Conservation (phyloP, 1,284 basidiomycete genomes). For the Ceratobasidium sp. region DNA sequence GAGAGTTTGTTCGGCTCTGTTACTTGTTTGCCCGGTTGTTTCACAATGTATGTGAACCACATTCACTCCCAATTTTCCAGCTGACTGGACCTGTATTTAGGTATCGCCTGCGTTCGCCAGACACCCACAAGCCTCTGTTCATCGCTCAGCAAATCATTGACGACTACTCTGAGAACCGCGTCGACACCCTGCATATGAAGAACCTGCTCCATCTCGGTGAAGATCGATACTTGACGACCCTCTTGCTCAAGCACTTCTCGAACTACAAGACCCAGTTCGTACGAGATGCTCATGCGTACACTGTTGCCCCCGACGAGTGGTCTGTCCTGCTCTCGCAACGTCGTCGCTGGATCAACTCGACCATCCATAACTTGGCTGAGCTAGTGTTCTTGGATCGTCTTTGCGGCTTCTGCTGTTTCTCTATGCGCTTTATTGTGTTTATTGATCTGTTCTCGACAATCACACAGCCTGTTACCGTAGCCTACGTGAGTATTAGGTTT, state of each 20-base stretch:
- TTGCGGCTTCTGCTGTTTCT: conserved; percentile 98
- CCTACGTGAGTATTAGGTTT: conserved; percentile 76
- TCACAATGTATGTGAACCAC: conserved; percentile 71
- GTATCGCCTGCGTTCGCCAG: conserved; percentile 92
- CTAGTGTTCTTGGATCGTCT: conserved; percentile 92
- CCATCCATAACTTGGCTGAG: conserved; percentile 96
- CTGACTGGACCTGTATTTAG: not conserved
- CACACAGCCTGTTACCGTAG: conserved; percentile 92
- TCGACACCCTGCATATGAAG: conserved; percentile 98
- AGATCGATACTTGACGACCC: conserved; percentile 97
- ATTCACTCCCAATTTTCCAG: not conserved
- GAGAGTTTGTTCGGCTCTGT: conserved; percentile 97
- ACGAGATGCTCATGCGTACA: conserved; percentile 91
- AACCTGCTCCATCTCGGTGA: conserved; percentile 96
- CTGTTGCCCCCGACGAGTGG: conserved; percentile 94
- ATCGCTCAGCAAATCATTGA: conserved; percentile 90
- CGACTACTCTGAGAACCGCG: conserved; percentile 95
- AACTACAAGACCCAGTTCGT: conserved; percentile 94
- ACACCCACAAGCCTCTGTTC: conserved; percentile 90
- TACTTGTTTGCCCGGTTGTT: conserved; percentile 98
- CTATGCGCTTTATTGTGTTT: conserved; percentile 98
- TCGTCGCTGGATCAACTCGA: conserved; percentile 99
- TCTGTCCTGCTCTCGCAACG: conserved; percentile 95
- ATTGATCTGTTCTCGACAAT: conserved; percentile 91
- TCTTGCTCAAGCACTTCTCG: conserved; percentile 95